Percentiles rank a stretch among this genome's conserved stretches.
These are phyloP conservation scores for Brassica cretica DNA, from an alignment of 345 rosid genomes.

Conservation along the genomic window DNA sequence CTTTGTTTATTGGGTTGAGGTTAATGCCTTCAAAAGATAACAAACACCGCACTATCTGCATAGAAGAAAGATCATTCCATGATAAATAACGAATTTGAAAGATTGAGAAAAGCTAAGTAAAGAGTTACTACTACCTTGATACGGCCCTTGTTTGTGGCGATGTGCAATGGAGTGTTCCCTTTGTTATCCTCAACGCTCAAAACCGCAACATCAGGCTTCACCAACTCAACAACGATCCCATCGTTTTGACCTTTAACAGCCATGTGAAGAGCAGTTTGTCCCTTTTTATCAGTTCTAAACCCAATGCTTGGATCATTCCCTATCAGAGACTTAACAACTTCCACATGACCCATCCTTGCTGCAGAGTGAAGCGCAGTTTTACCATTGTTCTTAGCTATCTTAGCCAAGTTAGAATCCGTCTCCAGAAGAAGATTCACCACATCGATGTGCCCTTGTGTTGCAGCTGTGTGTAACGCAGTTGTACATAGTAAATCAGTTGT, in stretches of 20 bases:
- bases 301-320: constrained; percentile 82
- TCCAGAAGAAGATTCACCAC: constrained; percentile 93
- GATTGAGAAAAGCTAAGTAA: constrained; percentile 4
- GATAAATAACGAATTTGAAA: neutral
- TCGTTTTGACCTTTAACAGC: constrained; percentile 95
- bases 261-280: constrained; percentile 97
- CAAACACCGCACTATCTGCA: constrained; percentile 79
- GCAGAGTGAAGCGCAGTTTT: constrained; percentile 98
- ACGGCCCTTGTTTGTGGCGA: constrained; percentile 85
- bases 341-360: constrained; percentile 96
- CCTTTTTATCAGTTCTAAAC: constrained; percentile 82
- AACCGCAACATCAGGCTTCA: constrained; percentile 71
- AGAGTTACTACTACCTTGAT: constrained; percentile 52
- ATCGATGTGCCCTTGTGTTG: constrained; percentile 84
- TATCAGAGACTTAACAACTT: constrained; percentile 74
- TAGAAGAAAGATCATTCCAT: constrained; percentile 27
- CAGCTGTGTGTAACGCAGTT: constrained; percentile 99
- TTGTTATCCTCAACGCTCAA: constrained; percentile 74
- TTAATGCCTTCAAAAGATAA: constrained; percentile 65
- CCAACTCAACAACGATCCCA: constrained; percentile 76
- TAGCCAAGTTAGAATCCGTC: constrained; percentile 76
- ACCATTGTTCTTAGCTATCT: constrained; percentile 94
- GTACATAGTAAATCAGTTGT: constrained; percentile 85
- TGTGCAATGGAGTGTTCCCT: constrained; percentile 90
- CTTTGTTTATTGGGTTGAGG: constrained; percentile 71